phyloP scores from a whole-genome alignment of 2,329 filamentous ascomycete genomes.

The Diaporthe sp. region DNA sequence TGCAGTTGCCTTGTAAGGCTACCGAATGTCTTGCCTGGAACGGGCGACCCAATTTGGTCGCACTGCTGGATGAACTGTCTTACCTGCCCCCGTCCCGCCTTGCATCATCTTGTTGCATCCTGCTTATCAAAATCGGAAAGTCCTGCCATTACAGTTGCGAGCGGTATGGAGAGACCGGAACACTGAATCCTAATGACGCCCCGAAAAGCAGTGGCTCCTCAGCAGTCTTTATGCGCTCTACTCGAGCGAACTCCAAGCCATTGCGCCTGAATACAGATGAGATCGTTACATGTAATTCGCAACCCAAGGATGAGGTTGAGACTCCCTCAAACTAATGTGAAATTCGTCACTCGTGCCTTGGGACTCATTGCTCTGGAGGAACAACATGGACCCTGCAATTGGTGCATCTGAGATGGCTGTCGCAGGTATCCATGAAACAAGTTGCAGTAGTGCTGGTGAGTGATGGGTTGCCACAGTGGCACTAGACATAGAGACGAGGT shows the following conservation, averaged over 20 bases:
- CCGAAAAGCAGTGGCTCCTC: background rate
- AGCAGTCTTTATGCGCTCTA: background rate
- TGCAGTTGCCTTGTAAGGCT: constrained; percentile 37
- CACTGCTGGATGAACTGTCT: constrained; percentile 12
- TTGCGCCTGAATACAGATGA: constrained; percentile 8
- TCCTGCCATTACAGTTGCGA: background rate
- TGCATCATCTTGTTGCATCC: background rate
- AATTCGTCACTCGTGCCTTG: background rate
- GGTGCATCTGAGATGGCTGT: constrained; percentile 35
- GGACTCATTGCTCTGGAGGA: constrained; percentile 1
- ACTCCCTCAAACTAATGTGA: background rate
- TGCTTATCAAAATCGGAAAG: background rate
- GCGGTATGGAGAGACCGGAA: background rate
- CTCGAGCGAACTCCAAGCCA: background rate
- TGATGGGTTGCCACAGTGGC: constrained; percentile 33
- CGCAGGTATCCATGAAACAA: constrained; percentile 33
- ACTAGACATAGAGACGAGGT: constrained; percentile 19
- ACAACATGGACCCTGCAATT: constrained; percentile 23
- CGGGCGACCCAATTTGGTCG: constrained; percentile 21
- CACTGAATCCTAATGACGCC: background rate
- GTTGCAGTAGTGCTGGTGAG: constrained; percentile 32
- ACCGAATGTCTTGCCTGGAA: constrained; percentile 28
- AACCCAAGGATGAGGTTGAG: background rate
- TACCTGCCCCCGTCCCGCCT: background rate
- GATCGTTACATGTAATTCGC: background rate